Evolutionary conservation across 2,329 filamentous ascomycete species (phyloP).

Genomic region (Aureobasidium namibiae): DNA sequence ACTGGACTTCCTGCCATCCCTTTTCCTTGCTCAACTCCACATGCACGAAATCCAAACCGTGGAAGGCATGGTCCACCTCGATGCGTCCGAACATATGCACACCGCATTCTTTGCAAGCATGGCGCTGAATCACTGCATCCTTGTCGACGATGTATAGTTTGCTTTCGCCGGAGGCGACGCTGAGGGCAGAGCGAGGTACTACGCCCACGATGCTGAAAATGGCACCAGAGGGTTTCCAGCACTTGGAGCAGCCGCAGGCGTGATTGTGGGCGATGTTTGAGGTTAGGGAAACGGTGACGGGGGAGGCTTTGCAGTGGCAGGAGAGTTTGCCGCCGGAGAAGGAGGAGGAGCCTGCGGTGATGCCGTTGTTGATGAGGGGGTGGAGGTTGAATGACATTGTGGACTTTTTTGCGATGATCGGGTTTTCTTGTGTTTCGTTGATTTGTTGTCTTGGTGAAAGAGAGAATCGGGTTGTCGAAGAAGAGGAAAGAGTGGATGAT

Average conservation of each 20-base stretch:
- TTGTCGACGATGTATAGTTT: constrained; percentile 52
- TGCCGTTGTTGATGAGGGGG: constrained; percentile 54
- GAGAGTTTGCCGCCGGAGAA: constrained; percentile 53
- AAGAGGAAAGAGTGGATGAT: not conserved
- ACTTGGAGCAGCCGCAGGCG: constrained; percentile 63
- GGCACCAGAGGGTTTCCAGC: constrained; percentile 58
- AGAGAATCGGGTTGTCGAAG: too few species aligned
- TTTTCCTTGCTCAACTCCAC: constrained; percentile 50
- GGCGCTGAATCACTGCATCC: constrained; percentile 50
- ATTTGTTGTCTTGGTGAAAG: not conserved
- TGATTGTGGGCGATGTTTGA: constrained; percentile 61
- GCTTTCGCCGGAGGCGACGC: constrained; percentile 48
- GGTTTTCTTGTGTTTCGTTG: not conserved
- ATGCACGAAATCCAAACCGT: constrained; percentile 63
- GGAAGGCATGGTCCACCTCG: constrained; percentile 56
- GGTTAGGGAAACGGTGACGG: constrained; percentile 50
- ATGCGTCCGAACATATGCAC: constrained; percentile 59
- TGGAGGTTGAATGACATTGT: constrained; percentile 42
- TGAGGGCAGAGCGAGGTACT: constrained; percentile 46
- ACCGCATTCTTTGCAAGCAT: constrained; percentile 54
- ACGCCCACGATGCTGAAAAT: constrained; percentile 60
- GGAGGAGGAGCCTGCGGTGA: constrained; percentile 46
- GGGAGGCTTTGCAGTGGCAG: constrained; percentile 50
- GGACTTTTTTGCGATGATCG: not conserved
- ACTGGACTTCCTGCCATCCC: constrained; percentile 66